Percentiles rank a stretch among this genome's conserved stretches.
Conservation (phyloP, 225 moss, liverwort and hornwort species). For the Anthoceros angustus region DNA sequence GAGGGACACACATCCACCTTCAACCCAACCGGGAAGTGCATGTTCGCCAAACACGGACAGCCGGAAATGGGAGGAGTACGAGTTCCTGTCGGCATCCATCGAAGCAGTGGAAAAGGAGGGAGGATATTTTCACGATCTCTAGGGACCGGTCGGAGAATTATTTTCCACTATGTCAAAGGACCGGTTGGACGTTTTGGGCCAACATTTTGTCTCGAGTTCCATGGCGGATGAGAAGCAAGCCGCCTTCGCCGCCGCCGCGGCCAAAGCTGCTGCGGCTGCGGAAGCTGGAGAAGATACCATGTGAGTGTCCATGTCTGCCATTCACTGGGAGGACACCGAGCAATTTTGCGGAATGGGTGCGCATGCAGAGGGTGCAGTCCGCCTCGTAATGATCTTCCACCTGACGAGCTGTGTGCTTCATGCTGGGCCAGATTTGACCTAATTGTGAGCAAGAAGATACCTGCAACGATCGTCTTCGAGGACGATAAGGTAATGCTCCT, state of each 20-base stretch:
- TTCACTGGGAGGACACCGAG: not conserved
- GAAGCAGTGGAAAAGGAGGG: too few relatives aligned
- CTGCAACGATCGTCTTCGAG: constrained; percentile 56
- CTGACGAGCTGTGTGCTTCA: not conserved
- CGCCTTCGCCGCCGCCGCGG: not conserved
- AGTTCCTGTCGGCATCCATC: too few relatives aligned
- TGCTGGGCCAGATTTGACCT: constrained; percentile 36
- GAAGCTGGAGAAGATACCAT: not conserved
- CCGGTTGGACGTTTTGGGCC: too few relatives aligned
- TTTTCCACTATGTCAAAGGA: too few relatives aligned
- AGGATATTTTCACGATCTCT: too few relatives aligned
- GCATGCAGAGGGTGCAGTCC: not conserved
- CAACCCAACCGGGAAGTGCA: too few relatives aligned
- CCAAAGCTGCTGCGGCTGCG: not conserved
- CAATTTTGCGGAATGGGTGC: not conserved
- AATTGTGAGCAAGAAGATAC: constrained; percentile 58
- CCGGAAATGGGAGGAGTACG: too few relatives aligned
- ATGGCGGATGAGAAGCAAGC: not conserved
- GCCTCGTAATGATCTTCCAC: not conserved
- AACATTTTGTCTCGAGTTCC: too few relatives aligned
- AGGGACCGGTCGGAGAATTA: too few relatives aligned
- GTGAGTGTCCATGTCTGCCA: not conserved
- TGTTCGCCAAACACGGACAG: too few relatives aligned
- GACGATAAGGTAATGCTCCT: constrained; percentile 22
- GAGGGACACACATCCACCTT: too few relatives aligned